These are phyloP conservation scores for Acidiella bohemica DNA, from an alignment of 495 filamentous ascomycete genomes.

Conservation along the genomic window DNA sequence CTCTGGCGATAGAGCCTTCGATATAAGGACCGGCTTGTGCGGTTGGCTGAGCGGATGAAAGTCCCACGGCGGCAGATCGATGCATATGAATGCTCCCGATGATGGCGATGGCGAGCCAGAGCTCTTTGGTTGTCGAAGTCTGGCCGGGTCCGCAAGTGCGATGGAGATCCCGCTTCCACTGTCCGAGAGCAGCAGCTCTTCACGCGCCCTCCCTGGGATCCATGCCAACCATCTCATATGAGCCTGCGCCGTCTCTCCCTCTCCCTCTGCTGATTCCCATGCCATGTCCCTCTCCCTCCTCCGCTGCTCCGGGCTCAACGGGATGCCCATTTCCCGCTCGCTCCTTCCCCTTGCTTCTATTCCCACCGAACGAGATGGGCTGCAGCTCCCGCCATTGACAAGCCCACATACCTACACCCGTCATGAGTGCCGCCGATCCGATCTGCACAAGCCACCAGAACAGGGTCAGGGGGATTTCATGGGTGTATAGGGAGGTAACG, in stretches of 20 bases:
- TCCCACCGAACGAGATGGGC: conserved; percentile 76
- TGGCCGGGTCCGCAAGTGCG: no score
- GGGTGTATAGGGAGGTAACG: conserved; percentile 60
- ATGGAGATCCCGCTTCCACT: background rate
- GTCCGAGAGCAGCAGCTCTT: background rate
- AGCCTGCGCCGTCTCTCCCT: conserved; percentile 45
- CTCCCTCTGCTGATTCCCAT: conserved; percentile 40
- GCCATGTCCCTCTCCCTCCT: conserved; percentile 40
- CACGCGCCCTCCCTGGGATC: conserved; percentile 11
- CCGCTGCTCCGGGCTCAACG: conserved; percentile 11
- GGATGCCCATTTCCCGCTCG: conserved; percentile 20
- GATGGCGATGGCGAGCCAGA: background rate
- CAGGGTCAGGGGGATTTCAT: conserved; percentile 52
- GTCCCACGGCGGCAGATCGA: conserved; percentile 19
- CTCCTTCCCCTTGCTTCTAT: conserved; percentile 18
- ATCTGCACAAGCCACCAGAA: conserved; percentile 84
- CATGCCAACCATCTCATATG: conserved; percentile 74
- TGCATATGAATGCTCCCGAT: conserved; percentile 20
- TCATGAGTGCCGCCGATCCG: conserved; percentile 55
- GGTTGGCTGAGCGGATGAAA: conserved; percentile 8
- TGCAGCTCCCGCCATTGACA: conserved; percentile 80
- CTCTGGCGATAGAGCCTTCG: conserved; percentile 12
- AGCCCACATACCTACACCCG: conserved; percentile 66
- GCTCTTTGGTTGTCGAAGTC: background rate
- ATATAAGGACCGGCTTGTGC: conserved; percentile 12